phyloP scores from a whole-genome alignment of 2,329 filamentous ascomycete species.

The Metarhizium anisopliae region DNA sequence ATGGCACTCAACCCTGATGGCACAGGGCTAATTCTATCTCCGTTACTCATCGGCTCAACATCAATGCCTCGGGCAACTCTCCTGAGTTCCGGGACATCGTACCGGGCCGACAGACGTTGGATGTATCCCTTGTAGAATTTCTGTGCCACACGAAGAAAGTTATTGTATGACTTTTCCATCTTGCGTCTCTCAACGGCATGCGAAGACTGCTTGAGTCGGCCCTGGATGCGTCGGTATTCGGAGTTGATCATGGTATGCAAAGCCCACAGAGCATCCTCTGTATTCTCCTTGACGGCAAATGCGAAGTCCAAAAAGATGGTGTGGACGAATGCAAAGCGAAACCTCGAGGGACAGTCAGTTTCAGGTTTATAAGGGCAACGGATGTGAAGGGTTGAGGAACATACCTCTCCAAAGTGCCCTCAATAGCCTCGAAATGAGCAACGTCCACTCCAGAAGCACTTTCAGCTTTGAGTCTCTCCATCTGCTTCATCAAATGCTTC shows the following conservation, averaged over 20 bases:
- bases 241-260: constrained; percentile 69
- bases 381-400: constrained; percentile 19
- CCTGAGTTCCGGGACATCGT: constrained; percentile 42
- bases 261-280: constrained; percentile 69
- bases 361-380: neutral
- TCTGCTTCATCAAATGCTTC: constrained; percentile 32
- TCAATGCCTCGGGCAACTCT: constrained; percentile 33
- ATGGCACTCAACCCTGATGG: constrained; percentile 42
- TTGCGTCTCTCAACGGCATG: constrained; percentile 61
- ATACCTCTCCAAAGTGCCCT: constrained; percentile 28
- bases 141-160: constrained; percentile 81
- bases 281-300: constrained; percentile 51
- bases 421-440: constrained; percentile 34
- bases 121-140: constrained; percentile 84
- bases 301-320: constrained; percentile 65
- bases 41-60: constrained; percentile 30
- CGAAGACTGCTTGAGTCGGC: constrained; percentile 41
- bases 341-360: constrained; percentile 16
- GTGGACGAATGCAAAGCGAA: constrained; percentile 63
- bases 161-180: constrained; percentile 69
- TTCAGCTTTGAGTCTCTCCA: constrained; percentile 31
- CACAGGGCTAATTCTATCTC: constrained; percentile 35
- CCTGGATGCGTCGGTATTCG: constrained; percentile 64
- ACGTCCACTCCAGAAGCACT: constrained; percentile 26
- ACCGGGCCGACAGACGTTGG: constrained; percentile 59